These are phyloP conservation scores for Xerocomus potaroensis DNA, from an alignment of 768 basidiomycete genomes.

Conservation along the genomic window DNA sequence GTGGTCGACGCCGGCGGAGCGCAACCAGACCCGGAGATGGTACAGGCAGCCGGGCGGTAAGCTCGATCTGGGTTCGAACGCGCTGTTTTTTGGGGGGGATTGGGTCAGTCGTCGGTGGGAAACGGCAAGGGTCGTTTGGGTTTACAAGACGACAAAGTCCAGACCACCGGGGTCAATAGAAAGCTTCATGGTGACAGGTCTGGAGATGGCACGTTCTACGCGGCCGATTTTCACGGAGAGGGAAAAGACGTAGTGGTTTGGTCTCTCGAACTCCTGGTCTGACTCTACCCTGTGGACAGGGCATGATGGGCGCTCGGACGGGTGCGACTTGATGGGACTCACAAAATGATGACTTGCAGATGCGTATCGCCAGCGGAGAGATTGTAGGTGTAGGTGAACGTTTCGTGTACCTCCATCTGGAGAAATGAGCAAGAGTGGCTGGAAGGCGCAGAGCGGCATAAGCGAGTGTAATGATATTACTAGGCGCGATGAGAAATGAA, in stretches of 20 bases:
- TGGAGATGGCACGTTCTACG: slow-evolving; percentile 50
- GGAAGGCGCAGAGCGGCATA: neutral
- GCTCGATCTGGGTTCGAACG: slow-evolving; percentile 56
- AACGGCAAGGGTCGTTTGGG: neutral
- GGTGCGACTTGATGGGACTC: slow-evolving; percentile 26
- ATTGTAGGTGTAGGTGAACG: slow-evolving; percentile 43
- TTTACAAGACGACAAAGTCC: slow-evolving; percentile 62
- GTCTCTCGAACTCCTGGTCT: slow-evolving; percentile 16
- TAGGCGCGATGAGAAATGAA: neutral
- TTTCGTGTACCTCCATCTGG: slow-evolving; percentile 21
- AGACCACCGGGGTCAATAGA: slow-evolving; percentile 50
- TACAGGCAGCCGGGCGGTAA: slow-evolving; percentile 52
- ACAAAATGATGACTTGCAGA: slow-evolving; percentile 51
- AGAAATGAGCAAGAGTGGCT: slow-evolving; percentile 22
- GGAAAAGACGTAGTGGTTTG: slow-evolving; percentile 44
- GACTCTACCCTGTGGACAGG: slow-evolving; percentile 29
- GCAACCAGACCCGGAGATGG: slow-evolving; percentile 62
- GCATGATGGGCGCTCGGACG: too few relatives aligned
- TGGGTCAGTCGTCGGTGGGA: neutral
- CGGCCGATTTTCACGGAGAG: slow-evolving; percentile 52
- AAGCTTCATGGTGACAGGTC: slow-evolving; percentile 44
- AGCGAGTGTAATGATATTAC: slow-evolving; percentile 7
- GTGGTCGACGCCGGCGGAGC: slow-evolving; percentile 54
- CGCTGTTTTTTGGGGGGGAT: too few relatives aligned
- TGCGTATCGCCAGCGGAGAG: slow-evolving; percentile 42